Base-by-base conservation (phyloP, 2,329 filamentous ascomycete species). In the Aspergillus tubingensis region DNA sequence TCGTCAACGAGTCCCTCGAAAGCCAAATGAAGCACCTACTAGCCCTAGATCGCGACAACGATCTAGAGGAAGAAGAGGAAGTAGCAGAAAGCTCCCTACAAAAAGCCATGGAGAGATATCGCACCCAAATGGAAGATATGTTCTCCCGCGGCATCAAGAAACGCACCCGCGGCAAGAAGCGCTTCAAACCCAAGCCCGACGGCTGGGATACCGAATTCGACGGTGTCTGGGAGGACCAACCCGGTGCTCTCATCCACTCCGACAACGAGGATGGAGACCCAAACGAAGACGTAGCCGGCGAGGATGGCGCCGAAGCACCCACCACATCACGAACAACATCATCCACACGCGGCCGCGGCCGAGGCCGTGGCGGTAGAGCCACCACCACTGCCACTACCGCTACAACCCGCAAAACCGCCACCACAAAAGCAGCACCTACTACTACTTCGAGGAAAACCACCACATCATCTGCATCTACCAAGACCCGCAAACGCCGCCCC, bases 171-270 rank as follows among this genome's bases (percentile, higher is more conserved):
- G 72, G 80, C 47, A 83, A 82, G 69, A 85, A 81, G 69, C 86
- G 81, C 64, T 81, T 91, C 62, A 94, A 91, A 72, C 88, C 91
- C 0, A 91, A 88, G 73, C 94, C 94, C 1, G 84, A 86, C 10
- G 83, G 82, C 2, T 98, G 93, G 92, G 92, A 98, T 71, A 91
- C 87, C n/a, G 94, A 98, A 65, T 80, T 93, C 25, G 89, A 96
- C 53, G 95, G 93, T 0, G 83, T 84, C 54, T 98, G 94, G 93
- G 89, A 89, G 62, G 90, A 95, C 51, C 87, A 92, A 60, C 86
- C 90, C 0, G 88, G 85, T 7, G 91, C 88, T 1, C 74, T 87
- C 5, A 81, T 87, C 48, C 78, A 78, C 60, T 80, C 80, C 2
- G 81, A 84, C n/a, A 73, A 80, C 19, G 77, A 83, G 62, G 79